Evolutionary conservation across 257 asterid genomes (phyloP).

Genomic region (Primulina tabacum): DNA sequence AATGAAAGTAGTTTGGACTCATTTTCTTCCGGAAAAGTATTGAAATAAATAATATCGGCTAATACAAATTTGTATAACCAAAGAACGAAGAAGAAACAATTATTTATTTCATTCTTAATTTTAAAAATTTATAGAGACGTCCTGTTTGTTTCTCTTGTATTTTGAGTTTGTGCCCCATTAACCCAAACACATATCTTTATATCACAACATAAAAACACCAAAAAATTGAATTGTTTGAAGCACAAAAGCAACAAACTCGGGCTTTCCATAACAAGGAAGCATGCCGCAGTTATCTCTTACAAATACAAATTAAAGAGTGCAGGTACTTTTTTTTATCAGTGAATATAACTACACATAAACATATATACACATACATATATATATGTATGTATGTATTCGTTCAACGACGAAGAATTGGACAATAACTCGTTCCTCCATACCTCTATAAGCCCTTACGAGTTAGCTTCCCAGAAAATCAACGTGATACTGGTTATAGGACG

Average conservation of each 20-base stretch:
- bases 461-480: conserved; percentile 5
- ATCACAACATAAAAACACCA: not conserved
- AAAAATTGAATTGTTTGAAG: not conserved
- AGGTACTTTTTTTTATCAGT: not conserved
- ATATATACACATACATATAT: too few species aligned
- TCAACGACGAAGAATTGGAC: not conserved
- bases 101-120: too few species aligned
- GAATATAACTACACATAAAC: not conserved
- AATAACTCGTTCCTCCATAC: not conserved
- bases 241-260: not conserved
- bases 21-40: too few species aligned
- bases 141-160: too few species aligned
- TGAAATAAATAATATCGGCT: too few species aligned
- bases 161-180: too few species aligned
- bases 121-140: too few species aligned
- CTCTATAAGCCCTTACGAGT: not conserved
- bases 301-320: not conserved
- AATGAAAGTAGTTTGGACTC: too few species aligned
- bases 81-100: too few species aligned
- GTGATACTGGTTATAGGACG: conserved; percentile 1
- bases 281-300: too few species aligned
- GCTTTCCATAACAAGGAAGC: too few species aligned
- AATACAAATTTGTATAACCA: too few species aligned
- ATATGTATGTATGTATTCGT: not conserved
- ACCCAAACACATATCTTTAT: not conserved